phyloP scores from a whole-genome alignment of 2,329 filamentous ascomycete species.

The Pseudogymnoascus sp. region DNA sequence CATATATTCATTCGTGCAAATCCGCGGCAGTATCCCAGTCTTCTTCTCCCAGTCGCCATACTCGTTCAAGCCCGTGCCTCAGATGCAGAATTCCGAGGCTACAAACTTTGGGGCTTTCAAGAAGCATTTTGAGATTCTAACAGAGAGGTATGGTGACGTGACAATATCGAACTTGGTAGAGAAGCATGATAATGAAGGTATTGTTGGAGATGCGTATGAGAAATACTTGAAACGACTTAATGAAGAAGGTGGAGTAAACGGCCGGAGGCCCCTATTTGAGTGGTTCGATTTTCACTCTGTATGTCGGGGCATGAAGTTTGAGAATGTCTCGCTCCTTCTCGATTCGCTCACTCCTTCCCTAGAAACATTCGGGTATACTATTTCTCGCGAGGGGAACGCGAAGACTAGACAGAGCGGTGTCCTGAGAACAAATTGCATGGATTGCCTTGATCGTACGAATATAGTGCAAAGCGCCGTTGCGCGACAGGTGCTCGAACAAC shows the following conservation, averaged over 20 bases:
- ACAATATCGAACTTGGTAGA: constrained; percentile 82
- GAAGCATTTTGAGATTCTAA: constrained; percentile 66
- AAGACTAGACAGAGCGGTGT: constrained; percentile 57
- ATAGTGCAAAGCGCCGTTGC: constrained; percentile 90
- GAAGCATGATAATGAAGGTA: constrained; percentile 72
- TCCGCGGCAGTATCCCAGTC: constrained; percentile 83
- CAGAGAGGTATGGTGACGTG: constrained; percentile 61
- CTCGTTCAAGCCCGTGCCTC: constrained; percentile 78
- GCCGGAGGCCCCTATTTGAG: constrained; percentile 57
- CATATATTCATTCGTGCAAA: constrained; percentile 76
- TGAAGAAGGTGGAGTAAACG: constrained; percentile 43
- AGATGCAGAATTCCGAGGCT: constrained; percentile 70
- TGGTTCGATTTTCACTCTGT: constrained; percentile 97
- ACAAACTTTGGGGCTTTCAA: constrained; percentile 72
- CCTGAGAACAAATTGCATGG: constrained; percentile 96
- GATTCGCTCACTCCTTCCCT: constrained; percentile 60
- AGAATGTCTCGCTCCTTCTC: constrained; percentile 79
- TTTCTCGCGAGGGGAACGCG: constrained; percentile 36
- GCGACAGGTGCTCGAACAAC: constrained; percentile 69
- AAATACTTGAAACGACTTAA: constrained; percentile 59
- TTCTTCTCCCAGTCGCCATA: constrained; percentile 96
- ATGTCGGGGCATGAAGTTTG: constrained; percentile 95
- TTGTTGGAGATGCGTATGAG: constrained; percentile 72
- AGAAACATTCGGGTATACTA: constrained; percentile 62
- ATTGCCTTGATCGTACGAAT: constrained; percentile 92